phyloP scores from a whole-genome alignment of 2,329 filamentous ascomycete species.

The Clarireedia paspali region DNA sequence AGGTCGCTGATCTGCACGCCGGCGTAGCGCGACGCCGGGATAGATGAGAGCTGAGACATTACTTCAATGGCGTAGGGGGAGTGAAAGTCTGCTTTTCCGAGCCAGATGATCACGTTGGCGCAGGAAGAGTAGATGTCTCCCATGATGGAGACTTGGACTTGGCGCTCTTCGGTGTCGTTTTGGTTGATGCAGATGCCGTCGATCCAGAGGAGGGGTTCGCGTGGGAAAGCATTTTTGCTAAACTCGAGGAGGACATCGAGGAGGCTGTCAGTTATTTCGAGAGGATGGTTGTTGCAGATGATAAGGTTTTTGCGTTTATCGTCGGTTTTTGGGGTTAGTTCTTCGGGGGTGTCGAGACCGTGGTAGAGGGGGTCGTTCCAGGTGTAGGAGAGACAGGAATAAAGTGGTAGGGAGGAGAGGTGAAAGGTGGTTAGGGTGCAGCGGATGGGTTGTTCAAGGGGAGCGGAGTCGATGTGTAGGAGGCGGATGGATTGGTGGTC shows the following conservation, averaged over 20 bases:
- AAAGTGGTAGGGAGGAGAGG: background rate
- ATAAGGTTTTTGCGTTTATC: background rate
- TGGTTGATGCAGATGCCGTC: slow-evolving; percentile 17
- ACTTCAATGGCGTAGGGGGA: slow-evolving; percentile 5
- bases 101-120: slow-evolving; percentile 11
- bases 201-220: slow-evolving; percentile 9
- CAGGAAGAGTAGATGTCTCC: slow-evolving; percentile 8
- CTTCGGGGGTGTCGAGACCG: background rate
- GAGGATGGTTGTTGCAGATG: background rate
- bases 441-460: background rate
- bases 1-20: background rate
- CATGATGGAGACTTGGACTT: slow-evolving; percentile 13
- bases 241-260: background rate
- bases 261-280: background rate
- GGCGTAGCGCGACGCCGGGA: background rate
- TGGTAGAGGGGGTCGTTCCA: slow-evolving; percentile 9
- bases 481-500: background rate
- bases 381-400: slow-evolving; percentile 10
- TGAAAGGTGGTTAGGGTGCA: background rate
- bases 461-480: background rate
- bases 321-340: background rate
- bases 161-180: slow-evolving; percentile 4
- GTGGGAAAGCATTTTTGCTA: background rate
- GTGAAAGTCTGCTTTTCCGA: slow-evolving; percentile 4
- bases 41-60: background rate